Percentiles rank a stretch among this genome's conserved stretches.
phyloP scores from a whole-genome alignment of 495 filamentous ascomycete genomes.

The Penicillium canescens region DNA sequence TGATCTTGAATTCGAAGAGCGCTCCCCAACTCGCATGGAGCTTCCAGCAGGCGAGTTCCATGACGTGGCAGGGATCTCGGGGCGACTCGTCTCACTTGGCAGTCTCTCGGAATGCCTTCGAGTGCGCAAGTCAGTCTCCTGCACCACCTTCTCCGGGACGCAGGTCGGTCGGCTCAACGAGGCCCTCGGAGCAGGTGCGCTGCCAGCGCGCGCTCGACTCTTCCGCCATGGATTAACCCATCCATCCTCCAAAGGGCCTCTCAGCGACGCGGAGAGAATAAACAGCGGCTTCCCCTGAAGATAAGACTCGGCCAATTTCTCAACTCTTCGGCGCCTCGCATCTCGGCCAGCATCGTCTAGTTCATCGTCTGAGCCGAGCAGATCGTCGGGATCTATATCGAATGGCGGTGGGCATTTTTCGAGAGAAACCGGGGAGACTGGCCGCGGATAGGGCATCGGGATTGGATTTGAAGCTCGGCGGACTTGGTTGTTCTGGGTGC shows the following conservation, averaged over 20 bases:
- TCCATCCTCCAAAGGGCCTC: slow-evolving; percentile 61
- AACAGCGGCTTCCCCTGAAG: slow-evolving; percentile 56
- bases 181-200: not conserved
- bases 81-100: not conserved
- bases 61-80: not conserved
- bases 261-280: slow-evolving; percentile 61
- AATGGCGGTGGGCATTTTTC: slow-evolving; percentile 47
- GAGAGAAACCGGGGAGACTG: slow-evolving; percentile 40
- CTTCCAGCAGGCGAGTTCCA: not conserved
- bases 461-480: slow-evolving; percentile 17
- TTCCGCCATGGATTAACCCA: slow-evolving; percentile 69
- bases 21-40: not conserved
- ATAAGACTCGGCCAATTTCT: slow-evolving; percentile 59
- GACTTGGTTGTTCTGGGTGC: slow-evolving; percentile 9
- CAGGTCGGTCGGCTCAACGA: not conserved
- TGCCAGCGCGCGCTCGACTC: slow-evolving; percentile 13
- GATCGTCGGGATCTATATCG: slow-evolving; percentile 40
- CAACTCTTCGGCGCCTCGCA: slow-evolving; percentile 56
- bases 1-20: slow-evolving; percentile 1
- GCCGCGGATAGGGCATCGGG: slow-evolving; percentile 40
- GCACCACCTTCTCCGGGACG: slow-evolving; percentile 10
- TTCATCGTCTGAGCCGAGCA: slow-evolving; percentile 60
- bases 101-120: slow-evolving; percentile 8
- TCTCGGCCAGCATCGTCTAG: slow-evolving; percentile 45
- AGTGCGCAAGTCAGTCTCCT: slow-evolving; percentile 17